A percentile compares a stretch with the other conserved stretches of the same genome.
phyloP scores from a whole-genome alignment of 2,329 filamentous ascomycete genomes.

The Calonectria fujianensis region DNA sequence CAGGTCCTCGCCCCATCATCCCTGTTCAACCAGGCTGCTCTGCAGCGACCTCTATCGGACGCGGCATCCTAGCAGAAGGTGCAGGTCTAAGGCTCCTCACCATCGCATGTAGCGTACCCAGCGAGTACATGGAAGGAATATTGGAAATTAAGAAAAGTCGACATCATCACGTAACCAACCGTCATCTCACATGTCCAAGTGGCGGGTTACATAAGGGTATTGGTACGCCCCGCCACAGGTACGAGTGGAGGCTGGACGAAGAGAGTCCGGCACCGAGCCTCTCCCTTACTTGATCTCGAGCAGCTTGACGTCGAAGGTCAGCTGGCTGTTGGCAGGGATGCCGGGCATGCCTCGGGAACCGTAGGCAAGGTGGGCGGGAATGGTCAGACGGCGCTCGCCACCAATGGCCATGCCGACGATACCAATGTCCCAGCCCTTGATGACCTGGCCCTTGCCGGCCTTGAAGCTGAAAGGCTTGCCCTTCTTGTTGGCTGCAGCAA shows the following conservation, averaged over 20 bases:
- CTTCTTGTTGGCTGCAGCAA: constrained; percentile 90
- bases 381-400: constrained; percentile 93
- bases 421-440: constrained; percentile 99
- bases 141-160: constrained; percentile 37
- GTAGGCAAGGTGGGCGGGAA: constrained; percentile 92
- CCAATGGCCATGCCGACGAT: constrained; percentile 93
- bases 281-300: constrained; percentile 84
- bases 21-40: constrained; percentile 57
- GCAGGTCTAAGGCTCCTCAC: constrained; percentile 69
- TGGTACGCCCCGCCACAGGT: constrained; percentile 48
- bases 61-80: constrained; percentile 55
- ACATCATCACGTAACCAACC: constrained; percentile 42
- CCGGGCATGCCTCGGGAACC: constrained; percentile 88
- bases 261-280: constrained; percentile 28
- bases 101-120: constrained; percentile 59
- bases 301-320: constrained; percentile 94
- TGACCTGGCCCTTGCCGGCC: constrained; percentile 94
- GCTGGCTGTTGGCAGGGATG: constrained; percentile 92
- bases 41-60: constrained; percentile 40
- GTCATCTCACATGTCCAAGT: constrained; percentile 38
- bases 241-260: constrained; percentile 41
- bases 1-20: constrained; percentile 70
- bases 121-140: constrained; percentile 48
- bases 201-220: constrained; percentile 50
- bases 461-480: constrained; percentile 98